Conservation (phyloP, 306 rosid species). For the Albizia julibrissin region DNA sequence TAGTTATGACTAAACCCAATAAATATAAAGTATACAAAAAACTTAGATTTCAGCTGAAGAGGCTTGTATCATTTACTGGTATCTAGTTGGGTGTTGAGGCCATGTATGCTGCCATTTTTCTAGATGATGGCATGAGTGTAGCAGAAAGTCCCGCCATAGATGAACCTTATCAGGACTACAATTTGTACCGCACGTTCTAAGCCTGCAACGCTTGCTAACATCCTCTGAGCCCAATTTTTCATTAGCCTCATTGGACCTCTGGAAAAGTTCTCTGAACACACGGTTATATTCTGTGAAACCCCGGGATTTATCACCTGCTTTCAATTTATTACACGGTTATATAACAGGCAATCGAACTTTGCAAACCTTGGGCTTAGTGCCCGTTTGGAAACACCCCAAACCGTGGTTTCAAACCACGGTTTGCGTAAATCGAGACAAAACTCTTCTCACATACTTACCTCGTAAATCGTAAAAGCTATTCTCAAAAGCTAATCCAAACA, state of each 20-base stretch:
- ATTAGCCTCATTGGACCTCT: background rate
- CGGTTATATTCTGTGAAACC: conserved; percentile 8
- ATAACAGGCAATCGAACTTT: background rate
- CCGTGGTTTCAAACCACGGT: too few species aligned
- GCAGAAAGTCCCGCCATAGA: background rate
- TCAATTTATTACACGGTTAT: background rate
- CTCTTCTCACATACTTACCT: too few species aligned
- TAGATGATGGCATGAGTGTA: background rate
- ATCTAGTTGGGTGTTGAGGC: conserved; percentile 10
- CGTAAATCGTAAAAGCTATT: too few species aligned
- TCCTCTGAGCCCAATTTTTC: background rate
- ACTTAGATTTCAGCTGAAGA: background rate
- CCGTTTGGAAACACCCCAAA: too few species aligned
- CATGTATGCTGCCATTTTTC: conserved; percentile 17
- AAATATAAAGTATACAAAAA: background rate
- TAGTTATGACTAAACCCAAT: background rate
- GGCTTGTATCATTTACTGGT: background rate
- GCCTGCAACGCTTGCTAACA: background rate
- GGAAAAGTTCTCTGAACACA: conserved; percentile 19
- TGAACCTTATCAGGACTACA: background rate
- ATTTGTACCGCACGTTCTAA: background rate
- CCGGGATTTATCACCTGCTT: conserved; percentile 31
- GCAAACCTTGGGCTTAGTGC: background rate
- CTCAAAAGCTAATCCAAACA: too few species aligned
- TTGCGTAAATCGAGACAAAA: too few species aligned